These are phyloP conservation scores for Lepidium didymum DNA, from an alignment of 345 rosid species.

Conservation along the genomic window DNA sequence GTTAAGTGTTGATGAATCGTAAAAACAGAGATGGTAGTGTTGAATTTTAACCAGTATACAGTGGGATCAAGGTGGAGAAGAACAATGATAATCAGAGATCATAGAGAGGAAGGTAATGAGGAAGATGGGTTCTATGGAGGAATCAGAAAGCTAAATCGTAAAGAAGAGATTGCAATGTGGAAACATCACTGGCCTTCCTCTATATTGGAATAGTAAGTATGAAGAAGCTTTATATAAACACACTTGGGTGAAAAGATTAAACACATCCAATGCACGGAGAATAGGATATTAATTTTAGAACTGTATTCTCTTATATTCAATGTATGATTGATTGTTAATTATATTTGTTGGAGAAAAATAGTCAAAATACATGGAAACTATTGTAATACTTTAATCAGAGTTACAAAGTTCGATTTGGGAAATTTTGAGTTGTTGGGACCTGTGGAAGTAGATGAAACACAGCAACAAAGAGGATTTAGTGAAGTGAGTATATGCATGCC, in stretches of 20 bases:
- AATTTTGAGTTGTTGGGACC: background rate
- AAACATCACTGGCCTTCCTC: conserved; percentile 63
- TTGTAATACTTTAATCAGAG: background rate
- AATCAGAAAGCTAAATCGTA: conserved; percentile 51
- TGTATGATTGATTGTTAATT: background rate
- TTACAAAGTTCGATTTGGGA: background rate
- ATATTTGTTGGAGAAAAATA: background rate
- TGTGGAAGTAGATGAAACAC: background rate
- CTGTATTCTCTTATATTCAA: background rate
- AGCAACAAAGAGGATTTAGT: too few species aligned
- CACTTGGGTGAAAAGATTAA: background rate
- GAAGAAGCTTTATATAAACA: background rate
- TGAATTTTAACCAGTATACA: conserved; percentile 54
- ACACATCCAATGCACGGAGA: background rate
- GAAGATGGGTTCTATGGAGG: conserved; percentile 92
- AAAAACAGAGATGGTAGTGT: conserved; percentile 48
- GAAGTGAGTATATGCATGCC: too few species aligned
- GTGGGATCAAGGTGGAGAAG: conserved; percentile 74
- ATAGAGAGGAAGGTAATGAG: conserved; percentile 74
- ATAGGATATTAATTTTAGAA: background rate
- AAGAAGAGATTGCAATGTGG: conserved; percentile 63
- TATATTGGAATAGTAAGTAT: conserved; percentile 49
- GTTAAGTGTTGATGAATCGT: conserved; percentile 5
- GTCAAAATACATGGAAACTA: background rate
- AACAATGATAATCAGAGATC: conserved; percentile 44